Conservation (phyloP, 192 early-diverging fungal genomes). For the Pilobolus umbonatus region DNA sequence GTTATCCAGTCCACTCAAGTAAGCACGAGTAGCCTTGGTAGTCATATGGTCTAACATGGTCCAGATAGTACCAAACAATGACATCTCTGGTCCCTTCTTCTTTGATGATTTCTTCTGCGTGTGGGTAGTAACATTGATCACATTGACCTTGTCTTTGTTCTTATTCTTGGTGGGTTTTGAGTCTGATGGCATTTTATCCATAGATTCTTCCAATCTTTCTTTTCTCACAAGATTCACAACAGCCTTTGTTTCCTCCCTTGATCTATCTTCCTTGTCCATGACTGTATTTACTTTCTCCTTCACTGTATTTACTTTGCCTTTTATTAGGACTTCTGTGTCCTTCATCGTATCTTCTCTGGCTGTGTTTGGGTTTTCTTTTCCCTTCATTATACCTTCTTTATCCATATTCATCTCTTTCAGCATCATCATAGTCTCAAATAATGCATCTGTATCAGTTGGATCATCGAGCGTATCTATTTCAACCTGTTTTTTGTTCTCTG, state of each 20-base stretch:
- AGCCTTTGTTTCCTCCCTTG: neutral
- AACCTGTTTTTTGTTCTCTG: neutral
- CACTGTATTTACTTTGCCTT: neutral
- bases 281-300: neutral
- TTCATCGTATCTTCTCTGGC: neutral
- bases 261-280: neutral
- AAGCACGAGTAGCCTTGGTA: conserved; percentile 24
- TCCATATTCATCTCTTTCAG: conserved; percentile 31
- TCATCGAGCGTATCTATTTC: conserved; percentile 19
- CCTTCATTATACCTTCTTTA: conserved; percentile 3
- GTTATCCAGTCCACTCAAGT: conserved; percentile 9
- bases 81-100: conserved; percentile 27
- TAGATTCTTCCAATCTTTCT: neutral
- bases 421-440: conserved; percentile 35
- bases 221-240: neutral
- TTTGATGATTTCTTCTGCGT: conserved; percentile 1
- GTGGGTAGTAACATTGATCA: neutral
- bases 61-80: conserved; percentile 43
- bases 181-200: neutral
- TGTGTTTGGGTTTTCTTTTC: neutral
- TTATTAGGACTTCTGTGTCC: neutral
- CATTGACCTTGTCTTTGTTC: conserved; percentile 1
- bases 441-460: conserved; percentile 7
- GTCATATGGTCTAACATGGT: conserved; percentile 37
- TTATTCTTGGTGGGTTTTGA: neutral